Conservation (phyloP, 345 rosid species). For the Abelmoschus esculentus region DNA sequence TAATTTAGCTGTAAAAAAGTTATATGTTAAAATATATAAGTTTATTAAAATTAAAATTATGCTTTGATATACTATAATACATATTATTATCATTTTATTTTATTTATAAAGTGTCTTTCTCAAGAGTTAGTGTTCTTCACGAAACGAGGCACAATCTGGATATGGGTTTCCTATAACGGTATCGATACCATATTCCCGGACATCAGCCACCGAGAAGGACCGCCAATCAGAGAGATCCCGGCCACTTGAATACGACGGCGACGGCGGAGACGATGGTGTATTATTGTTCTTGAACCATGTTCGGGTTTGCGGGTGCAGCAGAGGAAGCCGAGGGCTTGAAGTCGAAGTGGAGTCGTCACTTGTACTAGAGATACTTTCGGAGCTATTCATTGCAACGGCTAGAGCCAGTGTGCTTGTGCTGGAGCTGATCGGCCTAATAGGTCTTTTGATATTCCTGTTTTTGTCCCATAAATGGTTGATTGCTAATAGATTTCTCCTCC, state of each 20-base stretch:
- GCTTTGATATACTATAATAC: too few species aligned
- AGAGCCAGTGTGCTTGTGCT: constrained; percentile 73
- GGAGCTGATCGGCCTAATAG: constrained; percentile 47
- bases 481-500: constrained; percentile 53
- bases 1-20: too few species aligned
- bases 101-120: not conserved
- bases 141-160: not conserved
- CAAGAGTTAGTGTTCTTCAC: constrained; percentile 10
- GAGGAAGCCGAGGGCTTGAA: constrained; percentile 53
- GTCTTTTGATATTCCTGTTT: constrained; percentile 25
- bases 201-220: constrained; percentile 60
- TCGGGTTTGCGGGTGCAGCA: constrained; percentile 48
- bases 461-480: constrained; percentile 63
- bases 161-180: constrained; percentile 1
- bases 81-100: too few species aligned
- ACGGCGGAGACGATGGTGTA: constrained; percentile 7
- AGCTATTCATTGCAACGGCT: constrained; percentile 57
- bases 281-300: constrained; percentile 28
- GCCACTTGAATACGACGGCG: constrained; percentile 19
- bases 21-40: too few species aligned
- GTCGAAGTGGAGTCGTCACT: constrained; percentile 49
- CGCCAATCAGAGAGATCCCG: constrained; percentile 39
- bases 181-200: constrained; percentile 33
- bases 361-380: constrained; percentile 48
- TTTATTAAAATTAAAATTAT: too few species aligned